A percentile compares a stretch with the other conserved stretches of the same genome.
Conservation (phyloP, 139 green algal genomes). For the Coccomyxa sp. region DNA sequence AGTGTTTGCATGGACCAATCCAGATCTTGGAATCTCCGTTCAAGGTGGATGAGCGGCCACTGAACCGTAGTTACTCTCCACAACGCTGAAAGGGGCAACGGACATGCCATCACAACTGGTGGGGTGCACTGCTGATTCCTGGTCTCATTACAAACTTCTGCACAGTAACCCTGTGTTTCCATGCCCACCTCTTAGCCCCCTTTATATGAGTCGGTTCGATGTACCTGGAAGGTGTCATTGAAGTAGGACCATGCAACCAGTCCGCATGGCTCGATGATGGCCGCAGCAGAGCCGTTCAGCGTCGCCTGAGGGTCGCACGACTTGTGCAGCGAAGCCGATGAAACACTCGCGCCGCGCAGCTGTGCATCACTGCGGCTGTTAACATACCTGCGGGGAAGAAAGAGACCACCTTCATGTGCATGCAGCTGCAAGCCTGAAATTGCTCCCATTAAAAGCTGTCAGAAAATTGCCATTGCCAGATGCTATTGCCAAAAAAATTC, state of each 20-base stretch:
- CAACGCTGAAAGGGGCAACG: too few species aligned
- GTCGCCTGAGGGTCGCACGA: background rate
- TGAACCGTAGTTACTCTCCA: too few species aligned
- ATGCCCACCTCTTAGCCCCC: too few species aligned
- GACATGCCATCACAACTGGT: too few species aligned
- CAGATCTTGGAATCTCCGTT: background rate
- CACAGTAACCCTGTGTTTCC: too few species aligned
- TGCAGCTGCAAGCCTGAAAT: too few species aligned
- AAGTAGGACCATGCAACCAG: slow-evolving; percentile 90
- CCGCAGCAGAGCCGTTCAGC: background rate
- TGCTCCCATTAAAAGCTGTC: too few species aligned
- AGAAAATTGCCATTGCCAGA: too few species aligned
- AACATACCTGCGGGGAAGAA: background rate
- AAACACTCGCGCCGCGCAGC: background rate
- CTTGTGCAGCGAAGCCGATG: background rate
- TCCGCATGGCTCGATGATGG: background rate
- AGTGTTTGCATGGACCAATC: slow-evolving; percentile 2
- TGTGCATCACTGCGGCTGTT: slow-evolving; percentile 6
- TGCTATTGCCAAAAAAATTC: too few species aligned
- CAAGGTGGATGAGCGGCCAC: background rate
- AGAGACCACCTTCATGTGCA: background rate
- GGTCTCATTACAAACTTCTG: too few species aligned
- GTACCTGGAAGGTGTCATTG: slow-evolving; percentile 82
- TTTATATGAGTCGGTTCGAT: too few species aligned
- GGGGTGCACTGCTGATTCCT: too few species aligned